Conservation (phyloP, 805 yeast species). For the Metschnikowia cubensis region DNA sequence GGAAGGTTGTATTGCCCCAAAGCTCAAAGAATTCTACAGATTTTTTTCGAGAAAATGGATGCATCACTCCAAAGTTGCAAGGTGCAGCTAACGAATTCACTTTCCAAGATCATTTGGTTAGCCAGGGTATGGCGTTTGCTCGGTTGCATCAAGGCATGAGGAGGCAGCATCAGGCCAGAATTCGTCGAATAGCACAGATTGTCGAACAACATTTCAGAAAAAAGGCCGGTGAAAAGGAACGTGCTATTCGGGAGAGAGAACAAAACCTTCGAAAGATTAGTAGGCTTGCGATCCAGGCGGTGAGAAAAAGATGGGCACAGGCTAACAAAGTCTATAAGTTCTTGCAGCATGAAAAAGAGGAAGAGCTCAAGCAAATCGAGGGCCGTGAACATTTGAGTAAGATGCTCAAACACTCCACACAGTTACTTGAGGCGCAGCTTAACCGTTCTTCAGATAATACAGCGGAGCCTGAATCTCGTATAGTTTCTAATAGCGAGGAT, state of each 20-base stretch:
- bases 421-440: slow-evolving; percentile 80
- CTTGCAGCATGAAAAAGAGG: slow-evolving; percentile 71
- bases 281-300: slow-evolving; percentile 77
- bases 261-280: slow-evolving; percentile 66
- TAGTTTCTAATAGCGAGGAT: slow-evolving; percentile 22
- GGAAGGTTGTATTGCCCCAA: slow-evolving; percentile 45
- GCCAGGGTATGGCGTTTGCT: slow-evolving; percentile 72
- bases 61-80: slow-evolving; percentile 41
- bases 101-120: slow-evolving; percentile 67
- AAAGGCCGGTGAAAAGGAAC: slow-evolving; percentile 83
- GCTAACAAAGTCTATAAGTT: slow-evolving; percentile 80
- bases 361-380: slow-evolving; percentile 69
- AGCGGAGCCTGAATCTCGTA: slow-evolving; percentile 20
- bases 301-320: slow-evolving; percentile 83
- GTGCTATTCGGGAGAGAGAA: slow-evolving; percentile 71
- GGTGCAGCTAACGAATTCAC: slow-evolving; percentile 43
- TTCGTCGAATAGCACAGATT: slow-evolving; percentile 58
- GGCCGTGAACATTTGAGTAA: slow-evolving; percentile 86
- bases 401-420: slow-evolving; percentile 88
- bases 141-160: slow-evolving; percentile 65
- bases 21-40: slow-evolving; percentile 41
- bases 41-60: slow-evolving; percentile 43
- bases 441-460: slow-evolving; percentile 33
- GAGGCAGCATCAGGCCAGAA: slow-evolving; percentile 56
- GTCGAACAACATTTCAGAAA: slow-evolving; percentile 84